phyloP scores from a whole-genome alignment of 768 basidiomycete species.

The Phaffia australis region DNA sequence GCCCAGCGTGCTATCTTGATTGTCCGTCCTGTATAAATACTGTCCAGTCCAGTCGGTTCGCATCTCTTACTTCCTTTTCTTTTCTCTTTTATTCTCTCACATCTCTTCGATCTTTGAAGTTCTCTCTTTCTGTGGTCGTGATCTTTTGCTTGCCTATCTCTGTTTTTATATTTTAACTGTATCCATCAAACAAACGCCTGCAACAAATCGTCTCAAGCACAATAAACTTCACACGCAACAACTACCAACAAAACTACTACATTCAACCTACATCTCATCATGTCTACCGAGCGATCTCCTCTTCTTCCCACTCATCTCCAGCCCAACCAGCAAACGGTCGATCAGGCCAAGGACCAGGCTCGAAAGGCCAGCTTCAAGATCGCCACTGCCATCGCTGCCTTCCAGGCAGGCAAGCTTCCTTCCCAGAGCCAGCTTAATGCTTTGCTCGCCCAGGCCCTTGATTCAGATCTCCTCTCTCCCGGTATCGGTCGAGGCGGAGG shows the following conservation, averaged over 20 bases:
- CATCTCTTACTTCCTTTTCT: background rate
- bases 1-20: too few species aligned
- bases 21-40: too few species aligned
- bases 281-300: constrained; percentile 20
- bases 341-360: background rate
- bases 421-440: constrained; percentile 20
- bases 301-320: constrained; percentile 21
- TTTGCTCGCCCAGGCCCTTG: constrained; percentile 18
- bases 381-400: constrained; percentile 18
- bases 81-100: background rate
- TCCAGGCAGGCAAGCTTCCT: constrained; percentile 22
- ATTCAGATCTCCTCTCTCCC: constrained; percentile 19
- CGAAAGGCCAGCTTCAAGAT: constrained; percentile 6
- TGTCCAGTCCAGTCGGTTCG: background rate
- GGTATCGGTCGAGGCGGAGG: constrained; percentile 12
- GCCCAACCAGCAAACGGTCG: constrained; percentile 1
- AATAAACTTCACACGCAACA: too few species aligned
- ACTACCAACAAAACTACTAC: too few species aligned
- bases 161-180: background rate
- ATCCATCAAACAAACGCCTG: background rate
- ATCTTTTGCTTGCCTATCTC: background rate
- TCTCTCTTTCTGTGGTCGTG: background rate
- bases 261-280: background rate
- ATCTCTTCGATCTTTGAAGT: background rate
- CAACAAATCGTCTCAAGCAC: too few species aligned